Percentiles rank a stretch among this genome's conserved stretches.
Conservation (phyloP, 2,329 filamentous ascomycete species). For the Botrytis fabae region DNA sequence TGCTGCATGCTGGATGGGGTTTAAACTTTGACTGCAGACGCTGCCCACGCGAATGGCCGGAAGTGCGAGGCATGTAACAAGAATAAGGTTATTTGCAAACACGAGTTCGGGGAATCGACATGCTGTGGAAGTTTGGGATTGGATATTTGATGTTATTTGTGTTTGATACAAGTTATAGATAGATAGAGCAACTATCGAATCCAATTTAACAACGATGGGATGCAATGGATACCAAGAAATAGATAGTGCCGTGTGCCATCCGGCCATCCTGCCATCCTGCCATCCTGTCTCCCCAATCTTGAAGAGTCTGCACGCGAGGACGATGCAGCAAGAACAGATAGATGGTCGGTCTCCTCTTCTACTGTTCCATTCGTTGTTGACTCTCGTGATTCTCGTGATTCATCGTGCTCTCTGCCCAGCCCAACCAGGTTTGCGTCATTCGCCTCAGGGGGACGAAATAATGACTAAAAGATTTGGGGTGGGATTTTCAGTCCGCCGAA, state of each 20-base stretch:
- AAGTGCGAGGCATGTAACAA: background rate
- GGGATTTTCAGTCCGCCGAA: background rate
- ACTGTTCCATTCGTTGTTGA: too few species aligned
- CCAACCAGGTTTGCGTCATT: constrained; percentile 12
- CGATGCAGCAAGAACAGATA: background rate
- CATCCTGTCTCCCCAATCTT: background rate
- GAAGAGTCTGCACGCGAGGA: too few species aligned
- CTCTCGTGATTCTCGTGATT: too few species aligned
- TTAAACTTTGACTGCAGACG: background rate
- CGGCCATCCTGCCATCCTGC: too few species aligned
- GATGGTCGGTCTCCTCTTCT: too few species aligned
- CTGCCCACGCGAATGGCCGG: background rate
- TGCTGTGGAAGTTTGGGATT: background rate
- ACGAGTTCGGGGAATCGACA: background rate
- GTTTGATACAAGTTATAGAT: too few species aligned
- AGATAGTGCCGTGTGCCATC: too few species aligned
- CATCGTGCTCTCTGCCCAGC: background rate
- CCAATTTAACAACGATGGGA: too few species aligned
- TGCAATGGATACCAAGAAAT: too few species aligned
- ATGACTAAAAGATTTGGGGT: background rate
- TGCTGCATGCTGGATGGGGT: too few species aligned
- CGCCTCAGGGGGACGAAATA: constrained; percentile 3
- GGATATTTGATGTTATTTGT: background rate
- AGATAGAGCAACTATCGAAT: too few species aligned
- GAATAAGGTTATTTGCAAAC: background rate